These are phyloP conservation scores for Colletotrichum gloeosporioides DNA, from an alignment of 2,329 filamentous ascomycete genomes.

Conservation along the genomic window DNA sequence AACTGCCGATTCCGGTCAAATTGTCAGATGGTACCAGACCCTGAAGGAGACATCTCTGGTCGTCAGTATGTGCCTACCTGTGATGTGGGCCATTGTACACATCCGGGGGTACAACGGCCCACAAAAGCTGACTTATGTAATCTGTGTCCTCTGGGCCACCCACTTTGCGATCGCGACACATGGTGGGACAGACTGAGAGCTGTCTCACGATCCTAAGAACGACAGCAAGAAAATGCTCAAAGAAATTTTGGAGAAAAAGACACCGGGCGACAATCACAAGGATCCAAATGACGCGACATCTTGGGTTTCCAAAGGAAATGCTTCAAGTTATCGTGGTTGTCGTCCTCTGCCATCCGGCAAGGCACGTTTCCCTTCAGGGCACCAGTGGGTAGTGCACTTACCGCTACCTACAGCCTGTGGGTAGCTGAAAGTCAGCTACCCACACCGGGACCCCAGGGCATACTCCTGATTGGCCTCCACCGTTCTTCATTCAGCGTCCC, in stretches of 20 bases:
- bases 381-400: no score
- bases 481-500: no score
- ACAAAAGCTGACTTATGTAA: background rate
- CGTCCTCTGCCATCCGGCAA: no score
- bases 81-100: background rate
- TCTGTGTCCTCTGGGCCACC: background rate
- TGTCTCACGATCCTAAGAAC: background rate
- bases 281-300: background rate
- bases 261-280: background rate
- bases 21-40: background rate
- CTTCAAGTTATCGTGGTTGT: background rate
- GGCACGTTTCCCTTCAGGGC: rapidly evolving
- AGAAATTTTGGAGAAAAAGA: rapidly evolving
- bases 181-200: background rate
- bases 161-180: background rate
- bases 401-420: no score
- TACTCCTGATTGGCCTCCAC: no score
- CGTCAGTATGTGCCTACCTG: background rate
- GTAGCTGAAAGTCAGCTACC: no score
- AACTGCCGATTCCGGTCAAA: background rate
- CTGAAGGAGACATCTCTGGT: background rate
- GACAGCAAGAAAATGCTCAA: background rate
- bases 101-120: background rate
- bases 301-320: background rate
- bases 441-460: no score